These are phyloP conservation scores for Selaginella moellendorffii DNA, from an alignment of 75 land plant genomes.

Conservation along the genomic window DNA sequence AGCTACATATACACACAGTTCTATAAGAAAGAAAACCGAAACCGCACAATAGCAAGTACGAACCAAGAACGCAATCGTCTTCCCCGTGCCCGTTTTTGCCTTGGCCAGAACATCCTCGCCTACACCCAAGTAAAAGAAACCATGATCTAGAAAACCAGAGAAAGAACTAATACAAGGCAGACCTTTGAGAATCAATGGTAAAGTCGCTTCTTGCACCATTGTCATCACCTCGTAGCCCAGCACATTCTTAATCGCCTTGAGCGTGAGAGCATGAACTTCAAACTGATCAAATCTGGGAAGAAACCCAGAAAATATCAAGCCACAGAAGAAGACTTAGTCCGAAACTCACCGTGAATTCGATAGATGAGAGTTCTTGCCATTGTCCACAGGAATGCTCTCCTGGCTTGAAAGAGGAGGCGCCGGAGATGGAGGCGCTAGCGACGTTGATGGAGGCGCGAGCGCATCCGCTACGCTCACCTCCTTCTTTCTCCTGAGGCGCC, in stretches of 20 bases:
- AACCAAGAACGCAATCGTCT: constrained; percentile 98
- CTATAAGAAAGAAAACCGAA: too few relatives aligned
- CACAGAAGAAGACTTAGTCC: too few relatives aligned
- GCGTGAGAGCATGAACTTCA: constrained; percentile 57
- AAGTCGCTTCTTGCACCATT: constrained; percentile 83
- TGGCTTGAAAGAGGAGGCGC: background rate
- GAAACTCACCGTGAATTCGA: background rate
- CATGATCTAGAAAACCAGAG: background rate
- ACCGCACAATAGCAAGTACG: background rate
- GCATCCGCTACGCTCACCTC: too few relatives aligned
- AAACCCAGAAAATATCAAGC: background rate
- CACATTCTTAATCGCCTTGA: constrained; percentile 65
- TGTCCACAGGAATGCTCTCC: background rate
- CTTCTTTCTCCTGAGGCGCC: too few relatives aligned
- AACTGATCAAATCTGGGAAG: constrained; percentile 68
- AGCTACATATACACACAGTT: constrained; percentile 52
- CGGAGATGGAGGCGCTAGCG: too few relatives aligned
- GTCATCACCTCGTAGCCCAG: constrained; percentile 88
- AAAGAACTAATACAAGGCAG: background rate
- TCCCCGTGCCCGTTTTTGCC: constrained; percentile 98
- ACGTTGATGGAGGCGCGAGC: too few relatives aligned
- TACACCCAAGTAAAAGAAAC: constrained; percentile 10
- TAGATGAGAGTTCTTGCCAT: background rate
- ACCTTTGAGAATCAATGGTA: constrained; percentile 91
- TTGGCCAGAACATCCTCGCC: constrained; percentile 95